Percentiles rank a stretch among this genome's conserved stretches.
Evolutionary conservation across 192 early-diverging fungal species (phyloP).

Genomic region (Podila epigama): DNA sequence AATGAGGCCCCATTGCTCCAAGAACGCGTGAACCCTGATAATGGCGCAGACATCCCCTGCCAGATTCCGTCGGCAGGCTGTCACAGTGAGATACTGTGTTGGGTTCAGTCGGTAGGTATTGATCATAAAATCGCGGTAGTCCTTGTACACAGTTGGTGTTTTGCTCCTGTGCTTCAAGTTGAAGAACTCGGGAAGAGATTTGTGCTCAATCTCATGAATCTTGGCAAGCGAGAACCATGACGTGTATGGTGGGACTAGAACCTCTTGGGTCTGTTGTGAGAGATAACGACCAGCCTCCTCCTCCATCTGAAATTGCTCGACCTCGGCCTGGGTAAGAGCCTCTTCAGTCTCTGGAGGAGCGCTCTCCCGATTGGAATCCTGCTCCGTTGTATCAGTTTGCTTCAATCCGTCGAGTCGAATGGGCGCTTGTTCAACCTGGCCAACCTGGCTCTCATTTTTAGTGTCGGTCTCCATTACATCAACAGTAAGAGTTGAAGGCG

Average conservation of each 20-base stretch:
- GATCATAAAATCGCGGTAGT: constrained; percentile 99
- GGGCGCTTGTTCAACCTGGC: constrained; percentile 14
- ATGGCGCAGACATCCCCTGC: constrained; percentile 99
- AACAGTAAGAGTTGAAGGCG: constrained; percentile 11
- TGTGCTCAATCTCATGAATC: constrained; percentile 89
- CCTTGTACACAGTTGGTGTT: constrained; percentile 90
- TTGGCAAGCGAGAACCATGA: constrained; percentile 88
- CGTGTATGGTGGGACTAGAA: constrained; percentile 87
- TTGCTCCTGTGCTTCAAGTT: constrained; percentile 92
- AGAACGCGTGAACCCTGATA: constrained; percentile 96
- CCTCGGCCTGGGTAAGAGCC: constrained; percentile 11
- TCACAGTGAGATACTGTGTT: constrained; percentile 95
- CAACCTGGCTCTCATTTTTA: constrained; percentile 9
- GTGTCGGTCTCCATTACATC: constrained; percentile 41
- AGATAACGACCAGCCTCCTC: constrained; percentile 74
- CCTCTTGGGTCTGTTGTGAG: constrained; percentile 72
- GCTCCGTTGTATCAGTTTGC: constrained; percentile 20
- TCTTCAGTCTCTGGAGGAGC: constrained; percentile 21
- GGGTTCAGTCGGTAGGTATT: constrained; percentile 97
- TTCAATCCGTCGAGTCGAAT: constrained; percentile 17
- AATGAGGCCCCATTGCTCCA: constrained; percentile 99
- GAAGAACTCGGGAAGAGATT: constrained; percentile 96
- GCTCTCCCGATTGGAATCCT: constrained; percentile 7
- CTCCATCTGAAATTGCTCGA: constrained; percentile 51
- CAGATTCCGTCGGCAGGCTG: constrained; percentile 94